Conservation (phyloP, 345 rosid species). For the Aethionema arabicum region DNA sequence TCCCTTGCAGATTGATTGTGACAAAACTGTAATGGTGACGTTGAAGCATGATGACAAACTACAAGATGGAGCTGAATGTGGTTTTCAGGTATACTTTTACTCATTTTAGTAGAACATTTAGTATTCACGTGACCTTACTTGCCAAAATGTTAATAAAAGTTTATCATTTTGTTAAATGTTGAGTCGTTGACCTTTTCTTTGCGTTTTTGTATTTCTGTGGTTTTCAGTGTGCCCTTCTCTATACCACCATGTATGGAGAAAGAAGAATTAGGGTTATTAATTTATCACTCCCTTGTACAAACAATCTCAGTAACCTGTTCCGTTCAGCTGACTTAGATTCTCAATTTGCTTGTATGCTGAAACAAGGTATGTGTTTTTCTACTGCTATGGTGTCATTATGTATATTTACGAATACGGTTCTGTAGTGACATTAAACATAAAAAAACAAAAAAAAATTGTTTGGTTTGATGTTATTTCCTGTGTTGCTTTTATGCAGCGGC, state of each 20-base stretch:
- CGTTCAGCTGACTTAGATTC: slow-evolving; percentile 96
- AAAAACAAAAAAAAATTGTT: background rate
- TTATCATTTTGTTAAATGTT: background rate
- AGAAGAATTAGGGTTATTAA: slow-evolving; percentile 92
- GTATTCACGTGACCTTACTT: background rate
- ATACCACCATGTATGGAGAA: slow-evolving; percentile 89
- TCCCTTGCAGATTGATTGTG: slow-evolving; percentile 83
- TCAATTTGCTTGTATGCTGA: slow-evolving; percentile 89
- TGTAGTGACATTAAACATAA: background rate
- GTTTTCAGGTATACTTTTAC: slow-evolving; percentile 69
- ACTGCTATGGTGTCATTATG: slow-evolving; percentile 14
- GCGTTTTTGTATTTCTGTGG: slow-evolving; percentile 28
- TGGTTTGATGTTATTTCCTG: slow-evolving; percentile 14
- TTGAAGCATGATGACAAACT: slow-evolving; percentile 94
- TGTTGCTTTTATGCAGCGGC: slow-evolving; percentile 50
- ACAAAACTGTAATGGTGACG: slow-evolving; percentile 88
- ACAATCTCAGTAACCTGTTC: slow-evolving; percentile 79
- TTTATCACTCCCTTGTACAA: slow-evolving; percentile 90
- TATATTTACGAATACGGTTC: background rate
- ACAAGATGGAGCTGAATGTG: slow-evolving; percentile 91
- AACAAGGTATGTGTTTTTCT: slow-evolving; percentile 61
- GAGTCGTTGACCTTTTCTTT: background rate
- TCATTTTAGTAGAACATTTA: slow-evolving; percentile 18
- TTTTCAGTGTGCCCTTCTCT: slow-evolving; percentile 91
- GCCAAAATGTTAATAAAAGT: slow-evolving; percentile 20